Conservation (phyloP, 1,139 yeast genomes). For the Yarrowia galli region DNA sequence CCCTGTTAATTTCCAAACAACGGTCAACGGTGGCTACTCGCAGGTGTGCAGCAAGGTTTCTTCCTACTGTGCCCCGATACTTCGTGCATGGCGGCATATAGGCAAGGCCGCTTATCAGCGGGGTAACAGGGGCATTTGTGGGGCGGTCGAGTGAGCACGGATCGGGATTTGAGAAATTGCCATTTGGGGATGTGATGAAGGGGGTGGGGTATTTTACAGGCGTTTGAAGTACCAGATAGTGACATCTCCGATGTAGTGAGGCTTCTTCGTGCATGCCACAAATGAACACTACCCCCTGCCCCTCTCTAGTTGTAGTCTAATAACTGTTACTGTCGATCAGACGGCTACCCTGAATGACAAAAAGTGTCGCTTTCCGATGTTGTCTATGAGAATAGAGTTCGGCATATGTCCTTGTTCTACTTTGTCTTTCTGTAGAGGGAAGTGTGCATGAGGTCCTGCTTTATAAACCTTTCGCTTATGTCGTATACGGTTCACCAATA, state of each 20-base stretch:
- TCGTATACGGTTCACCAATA: slow-evolving; percentile 3
- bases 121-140: slow-evolving; percentile 29
- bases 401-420: neutral
- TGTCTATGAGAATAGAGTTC: too few species aligned
- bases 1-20: slow-evolving; percentile 15
- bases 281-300: neutral
- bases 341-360: slow-evolving; percentile 26
- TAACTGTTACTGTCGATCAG: slow-evolving; percentile 6
- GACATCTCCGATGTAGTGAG: too few species aligned
- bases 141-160: slow-evolving; percentile 6
- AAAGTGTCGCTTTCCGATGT: slow-evolving; percentile 13
- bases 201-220: neutral
- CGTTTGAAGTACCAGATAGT: too few species aligned
- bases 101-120: slow-evolving; percentile 26
- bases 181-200: neutral
- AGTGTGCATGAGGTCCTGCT: slow-evolving; percentile 9
- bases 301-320: neutral
- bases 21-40: slow-evolving; percentile 17
- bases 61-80: slow-evolving; percentile 2
- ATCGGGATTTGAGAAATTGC: too few species aligned
- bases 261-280: too few species aligned
- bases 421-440: neutral
- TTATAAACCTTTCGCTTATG: neutral
- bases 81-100: slow-evolving; percentile 24
- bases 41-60: neutral